Percentiles rank a stretch among this genome's conserved stretches.
Evolutionary conservation across 208 protist species (phyloP).

Genomic region (Leishmania martiniquensis): DNA sequence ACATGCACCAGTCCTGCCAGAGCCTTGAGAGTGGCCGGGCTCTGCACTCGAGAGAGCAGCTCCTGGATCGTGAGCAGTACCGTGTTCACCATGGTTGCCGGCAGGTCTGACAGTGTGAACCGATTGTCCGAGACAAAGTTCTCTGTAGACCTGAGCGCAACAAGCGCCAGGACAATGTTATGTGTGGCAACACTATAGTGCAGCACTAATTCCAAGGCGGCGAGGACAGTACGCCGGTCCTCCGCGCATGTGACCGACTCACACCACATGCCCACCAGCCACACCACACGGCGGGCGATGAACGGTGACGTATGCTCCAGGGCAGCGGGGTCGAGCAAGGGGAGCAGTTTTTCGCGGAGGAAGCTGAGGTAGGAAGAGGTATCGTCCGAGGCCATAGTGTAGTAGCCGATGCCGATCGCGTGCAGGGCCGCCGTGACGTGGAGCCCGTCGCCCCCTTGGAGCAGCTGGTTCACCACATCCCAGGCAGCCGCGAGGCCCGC

Average conservation of each 20-base stretch:
- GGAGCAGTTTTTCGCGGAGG: conserved; percentile 54
- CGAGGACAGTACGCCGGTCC: conserved; percentile 51
- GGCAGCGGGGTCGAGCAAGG: conserved; percentile 43
- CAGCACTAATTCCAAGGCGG: conserved; percentile 55
- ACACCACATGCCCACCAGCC: conserved; percentile 90
- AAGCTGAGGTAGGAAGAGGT: conserved; percentile 57
- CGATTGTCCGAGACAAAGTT: conserved; percentile 70
- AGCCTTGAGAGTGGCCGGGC: conserved; percentile 42
- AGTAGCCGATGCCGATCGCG: conserved; percentile 84
- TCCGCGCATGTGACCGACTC: conserved; percentile 47
- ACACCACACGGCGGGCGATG: conserved; percentile 79
- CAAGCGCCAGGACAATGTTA: conserved; percentile 53
- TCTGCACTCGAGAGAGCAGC: conserved; percentile 48
- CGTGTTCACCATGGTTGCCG: conserved; percentile 42
- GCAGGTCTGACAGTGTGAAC: conserved; percentile 57
- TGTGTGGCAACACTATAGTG: conserved; percentile 21
- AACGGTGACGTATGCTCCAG: conserved; percentile 39
- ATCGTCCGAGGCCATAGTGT: conserved; percentile 63
- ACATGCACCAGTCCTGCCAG: conserved; percentile 62
- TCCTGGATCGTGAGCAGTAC: conserved; percentile 53
- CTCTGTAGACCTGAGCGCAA: conserved; percentile 53
- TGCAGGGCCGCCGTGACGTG: conserved; percentile 78
- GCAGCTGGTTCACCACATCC: conserved; percentile 54
- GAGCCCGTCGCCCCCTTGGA: conserved; percentile 35
- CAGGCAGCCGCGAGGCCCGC: conserved; percentile 43